These are phyloP conservation scores for Fusarium foetens DNA, from an alignment of 2,329 filamentous ascomycete species.

Conservation along the genomic window DNA sequence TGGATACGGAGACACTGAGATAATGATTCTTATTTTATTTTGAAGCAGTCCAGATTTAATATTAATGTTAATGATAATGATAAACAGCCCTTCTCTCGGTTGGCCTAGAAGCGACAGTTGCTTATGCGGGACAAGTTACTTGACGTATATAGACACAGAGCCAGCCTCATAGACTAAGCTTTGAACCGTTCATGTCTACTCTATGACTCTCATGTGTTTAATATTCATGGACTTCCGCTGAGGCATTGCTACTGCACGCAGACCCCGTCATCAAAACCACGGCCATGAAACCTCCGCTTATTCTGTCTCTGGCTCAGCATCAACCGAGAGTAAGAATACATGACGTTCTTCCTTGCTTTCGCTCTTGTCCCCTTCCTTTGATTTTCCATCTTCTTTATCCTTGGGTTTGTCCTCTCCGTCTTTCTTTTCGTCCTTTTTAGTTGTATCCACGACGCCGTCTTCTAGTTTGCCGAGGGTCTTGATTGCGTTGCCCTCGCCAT, in stretches of 20 bases:
- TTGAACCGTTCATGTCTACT: not conserved
- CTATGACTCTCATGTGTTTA: not conserved
- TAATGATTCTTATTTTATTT: conserved; percentile 23
- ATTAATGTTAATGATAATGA: conserved; percentile 31
- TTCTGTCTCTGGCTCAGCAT: conserved; percentile 37
- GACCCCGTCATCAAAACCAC: not conserved
- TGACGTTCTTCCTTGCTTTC: conserved; percentile 40
- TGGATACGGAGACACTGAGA: conserved; percentile 16
- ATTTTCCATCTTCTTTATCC: conserved; percentile 18
- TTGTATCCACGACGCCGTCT: conserved; percentile 52
- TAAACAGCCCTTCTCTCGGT: not conserved
- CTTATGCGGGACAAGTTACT: not conserved
- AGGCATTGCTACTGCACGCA: not conserved
- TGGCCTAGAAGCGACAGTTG: not conserved
- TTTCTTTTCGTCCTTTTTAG: conserved; percentile 46
- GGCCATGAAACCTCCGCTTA: conserved; percentile 14
- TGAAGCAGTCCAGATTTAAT: conserved; percentile 29
- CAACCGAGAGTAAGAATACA: conserved; percentile 51
- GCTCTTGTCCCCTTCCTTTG: conserved; percentile 9
- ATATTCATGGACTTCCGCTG: not conserved
- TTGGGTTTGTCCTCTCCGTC: conserved; percentile 28
- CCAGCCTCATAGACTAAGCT: not conserved
- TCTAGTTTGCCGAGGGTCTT: conserved; percentile 53
- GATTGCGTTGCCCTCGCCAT: conserved; percentile 58
- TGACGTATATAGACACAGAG: not conserved